phyloP scores from a whole-genome alignment of 768 basidiomycete species.

The Tephrocybe sp. region DNA sequence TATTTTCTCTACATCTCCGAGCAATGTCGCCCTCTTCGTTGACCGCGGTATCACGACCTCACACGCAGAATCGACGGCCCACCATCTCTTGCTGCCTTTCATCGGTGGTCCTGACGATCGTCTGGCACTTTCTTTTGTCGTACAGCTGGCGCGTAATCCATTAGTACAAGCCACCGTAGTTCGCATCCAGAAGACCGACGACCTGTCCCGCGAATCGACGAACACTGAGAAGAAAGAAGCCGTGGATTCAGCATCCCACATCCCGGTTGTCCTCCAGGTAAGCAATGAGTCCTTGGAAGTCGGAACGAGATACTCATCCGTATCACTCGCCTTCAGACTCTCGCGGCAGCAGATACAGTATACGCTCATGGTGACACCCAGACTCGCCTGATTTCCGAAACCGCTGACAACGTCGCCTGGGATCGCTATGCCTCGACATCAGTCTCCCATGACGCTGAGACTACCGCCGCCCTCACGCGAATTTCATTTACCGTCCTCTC shows the following conservation, averaged over 20 bases:
- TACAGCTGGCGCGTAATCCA: constrained; percentile 70
- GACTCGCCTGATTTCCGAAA: constrained; percentile 70
- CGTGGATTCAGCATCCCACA: constrained; percentile 1
- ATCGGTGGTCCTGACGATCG: constrained; percentile 95
- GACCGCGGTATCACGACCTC: constrained; percentile 59
- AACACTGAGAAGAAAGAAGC: constrained; percentile 24
- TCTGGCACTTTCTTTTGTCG: constrained; percentile 74
- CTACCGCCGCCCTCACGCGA: constrained; percentile 40
- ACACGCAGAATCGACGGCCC: constrained; percentile 25
- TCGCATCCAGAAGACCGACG: constrained; percentile 50
- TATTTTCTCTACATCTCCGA: constrained; percentile 69
- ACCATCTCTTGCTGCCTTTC: constrained; percentile 85
- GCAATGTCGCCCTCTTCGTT: constrained; percentile 84
- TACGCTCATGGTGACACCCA: constrained; percentile 70
- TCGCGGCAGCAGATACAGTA: constrained; percentile 64
- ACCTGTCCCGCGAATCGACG: constrained; percentile 29
- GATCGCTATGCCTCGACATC: constrained; percentile 48
- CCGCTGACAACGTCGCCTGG: constrained; percentile 86
- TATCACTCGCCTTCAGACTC: constrained; percentile 31
- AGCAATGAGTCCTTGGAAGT: constrained; percentile 10
- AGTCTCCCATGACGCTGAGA: constrained; percentile 23
- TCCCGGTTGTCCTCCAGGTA: constrained; percentile 31
- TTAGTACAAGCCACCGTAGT: constrained; percentile 73
- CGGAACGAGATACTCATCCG: no score
- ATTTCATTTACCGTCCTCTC: constrained; percentile 58